Evolutionary conservation across 768 basidiomycete genomes (phyloP).

Genomic region (Trametes gibbosa): DNA sequence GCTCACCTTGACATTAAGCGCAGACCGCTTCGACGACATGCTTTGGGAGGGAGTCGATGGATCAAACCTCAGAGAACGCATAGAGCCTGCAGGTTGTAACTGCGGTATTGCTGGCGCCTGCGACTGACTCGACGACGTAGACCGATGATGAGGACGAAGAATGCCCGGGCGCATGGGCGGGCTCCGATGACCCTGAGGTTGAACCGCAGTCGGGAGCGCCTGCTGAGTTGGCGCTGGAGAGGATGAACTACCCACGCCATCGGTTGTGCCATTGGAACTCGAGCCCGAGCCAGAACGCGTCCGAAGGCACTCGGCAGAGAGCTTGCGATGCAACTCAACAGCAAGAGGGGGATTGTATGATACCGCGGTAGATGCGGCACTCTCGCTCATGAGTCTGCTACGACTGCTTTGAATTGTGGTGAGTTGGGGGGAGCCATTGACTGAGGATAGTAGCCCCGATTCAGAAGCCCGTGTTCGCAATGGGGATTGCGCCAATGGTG

Average conservation of each 20-base stretch:
- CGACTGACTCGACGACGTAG: constrained; percentile 36
- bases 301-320: constrained; percentile 26
- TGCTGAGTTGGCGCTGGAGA: neutral
- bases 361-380: neutral
- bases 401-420: constrained; percentile 17
- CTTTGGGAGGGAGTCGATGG: constrained; percentile 27
- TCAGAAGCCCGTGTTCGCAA: constrained; percentile 15
- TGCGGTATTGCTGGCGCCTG: neutral
- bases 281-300: constrained; percentile 15
- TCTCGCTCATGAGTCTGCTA: constrained; percentile 22
- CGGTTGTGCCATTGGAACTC: constrained; percentile 7
- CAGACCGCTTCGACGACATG: constrained; percentile 4
- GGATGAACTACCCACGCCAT: neutral
- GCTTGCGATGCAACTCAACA: constrained; percentile 23
- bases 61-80: constrained; percentile 29
- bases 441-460: constrained; percentile 8
- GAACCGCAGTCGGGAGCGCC: neutral
- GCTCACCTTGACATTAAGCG: constrained; percentile 12
- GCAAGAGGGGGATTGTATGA: constrained; percentile 9
- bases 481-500: neutral
- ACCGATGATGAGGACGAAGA: constrained; percentile 39
- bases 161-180: constrained; percentile 37
- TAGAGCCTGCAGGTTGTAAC: neutral
- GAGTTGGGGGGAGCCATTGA: neutral
- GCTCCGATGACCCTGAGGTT: constrained; percentile 18